These are phyloP conservation scores for Porcisia deanei DNA, from an alignment of 208 protist genomes.

Conservation along the genomic window DNA sequence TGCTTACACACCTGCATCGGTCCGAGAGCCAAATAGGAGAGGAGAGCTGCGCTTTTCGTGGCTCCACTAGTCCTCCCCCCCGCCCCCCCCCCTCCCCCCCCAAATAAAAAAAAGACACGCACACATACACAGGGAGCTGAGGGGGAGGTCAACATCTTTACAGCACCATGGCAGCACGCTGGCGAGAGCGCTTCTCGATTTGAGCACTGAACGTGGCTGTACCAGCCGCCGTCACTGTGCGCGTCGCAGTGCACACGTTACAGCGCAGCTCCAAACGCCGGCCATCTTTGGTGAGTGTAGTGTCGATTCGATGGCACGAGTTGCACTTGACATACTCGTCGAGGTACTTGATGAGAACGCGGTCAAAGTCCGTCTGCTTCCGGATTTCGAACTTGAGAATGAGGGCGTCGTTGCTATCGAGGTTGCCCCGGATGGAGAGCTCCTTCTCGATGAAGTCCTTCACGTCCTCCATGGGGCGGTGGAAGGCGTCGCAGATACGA, in stretches of 20 bases:
- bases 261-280: conserved; percentile 70
- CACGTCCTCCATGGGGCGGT: conserved; percentile 86
- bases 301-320: conserved; percentile 89
- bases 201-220: conserved; percentile 75
- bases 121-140: conserved; percentile 1
- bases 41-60: too few species aligned
- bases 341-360: conserved; percentile 84
- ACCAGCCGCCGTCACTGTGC: conserved; percentile 65
- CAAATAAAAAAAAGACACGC: background rate
- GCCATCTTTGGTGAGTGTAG: conserved; percentile 81
- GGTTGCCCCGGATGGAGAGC: conserved; percentile 82
- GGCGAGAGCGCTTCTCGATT: conserved; percentile 81
- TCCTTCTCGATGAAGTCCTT: conserved; percentile 93
- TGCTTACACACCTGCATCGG: too few species aligned
- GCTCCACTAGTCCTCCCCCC: too few species aligned
- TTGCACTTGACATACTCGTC: conserved; percentile 93
- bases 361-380: conserved; percentile 79
- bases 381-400: conserved; percentile 91
- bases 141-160: conserved; percentile 18
- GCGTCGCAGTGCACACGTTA: conserved; percentile 81
- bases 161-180: conserved; percentile 58
- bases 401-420: conserved; percentile 85
- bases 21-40: too few species aligned
- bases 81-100: background rate
- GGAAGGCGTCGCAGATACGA: conserved; percentile 85